phyloP scores from a whole-genome alignment of 441 rosid genomes.

The Lepidium campestre region DNA sequence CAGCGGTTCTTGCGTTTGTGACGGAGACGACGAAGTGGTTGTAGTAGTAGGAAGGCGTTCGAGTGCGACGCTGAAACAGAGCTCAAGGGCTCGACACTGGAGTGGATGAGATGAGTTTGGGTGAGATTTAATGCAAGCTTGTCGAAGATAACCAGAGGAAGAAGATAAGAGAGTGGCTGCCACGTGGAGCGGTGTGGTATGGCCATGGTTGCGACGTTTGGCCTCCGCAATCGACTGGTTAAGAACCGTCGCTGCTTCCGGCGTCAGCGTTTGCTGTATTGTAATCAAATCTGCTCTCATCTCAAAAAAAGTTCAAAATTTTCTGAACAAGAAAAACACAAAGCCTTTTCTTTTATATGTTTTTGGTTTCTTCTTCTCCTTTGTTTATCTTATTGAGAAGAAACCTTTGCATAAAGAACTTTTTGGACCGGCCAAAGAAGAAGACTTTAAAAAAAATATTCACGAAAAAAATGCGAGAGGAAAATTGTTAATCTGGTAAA shows the following conservation, averaged over 20 bases:
- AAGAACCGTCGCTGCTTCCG: slow-evolving; percentile 83
- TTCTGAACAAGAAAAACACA: neutral
- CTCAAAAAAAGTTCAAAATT: neutral
- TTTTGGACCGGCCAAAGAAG: slow-evolving; percentile 20
- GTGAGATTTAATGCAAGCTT: slow-evolving; percentile 92
- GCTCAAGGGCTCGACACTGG: slow-evolving; percentile 97
- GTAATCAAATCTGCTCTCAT: slow-evolving; percentile 92
- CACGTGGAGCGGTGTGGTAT: slow-evolving; percentile 92
- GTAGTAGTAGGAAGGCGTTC: slow-evolving; percentile 75
- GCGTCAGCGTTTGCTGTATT: slow-evolving; percentile 92
- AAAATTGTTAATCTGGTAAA: slow-evolving; percentile 11
- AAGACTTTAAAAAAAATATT: neutral
- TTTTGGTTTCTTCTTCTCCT: neutral
- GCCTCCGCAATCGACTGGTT: slow-evolving; percentile 92
- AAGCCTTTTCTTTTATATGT: neutral
- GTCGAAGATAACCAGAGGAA: slow-evolving; percentile 79
- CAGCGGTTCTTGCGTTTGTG: slow-evolving; percentile 57
- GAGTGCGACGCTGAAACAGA: slow-evolving; percentile 94
- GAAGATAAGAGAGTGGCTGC: slow-evolving; percentile 78
- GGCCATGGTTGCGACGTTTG: slow-evolving; percentile 79
- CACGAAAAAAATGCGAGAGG: slow-evolving; percentile 9
- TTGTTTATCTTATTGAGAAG: slow-evolving; percentile 19
- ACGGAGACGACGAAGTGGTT: slow-evolving; percentile 17
- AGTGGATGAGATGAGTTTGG: slow-evolving; percentile 94
- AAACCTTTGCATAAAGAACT: slow-evolving; percentile 20